Conservation (phyloP, 164 flowering plant species). For the Magnolia kwangsiensis region DNA sequence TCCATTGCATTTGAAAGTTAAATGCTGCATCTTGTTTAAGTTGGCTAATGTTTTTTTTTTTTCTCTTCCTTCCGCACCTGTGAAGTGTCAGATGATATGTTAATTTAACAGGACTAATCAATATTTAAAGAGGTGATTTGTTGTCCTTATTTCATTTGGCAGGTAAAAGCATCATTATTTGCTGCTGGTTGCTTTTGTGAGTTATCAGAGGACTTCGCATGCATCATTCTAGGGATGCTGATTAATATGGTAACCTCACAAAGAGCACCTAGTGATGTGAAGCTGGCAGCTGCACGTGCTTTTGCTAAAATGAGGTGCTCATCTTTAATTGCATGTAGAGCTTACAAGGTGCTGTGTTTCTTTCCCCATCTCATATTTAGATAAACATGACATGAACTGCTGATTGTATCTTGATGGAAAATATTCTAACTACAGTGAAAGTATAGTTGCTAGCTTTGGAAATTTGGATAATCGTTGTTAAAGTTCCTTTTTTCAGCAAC, state of each 20-base stretch:
- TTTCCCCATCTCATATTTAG: background rate
- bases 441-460: background rate
- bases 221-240: conserved; percentile 52
- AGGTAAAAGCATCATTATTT: conserved; percentile 82
- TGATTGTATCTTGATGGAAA: background rate
- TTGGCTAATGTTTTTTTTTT: background rate
- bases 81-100: background rate
- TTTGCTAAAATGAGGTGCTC: conserved; percentile 58
- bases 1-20: background rate
- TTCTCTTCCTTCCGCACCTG: background rate
- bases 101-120: background rate
- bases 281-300: conserved; percentile 45
- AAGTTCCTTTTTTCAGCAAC: background rate
- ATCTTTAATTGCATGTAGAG: conserved; percentile 41
- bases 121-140: background rate
- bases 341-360: conserved; percentile 59
- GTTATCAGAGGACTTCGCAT: conserved; percentile 66
- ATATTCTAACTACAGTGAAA: background rate
- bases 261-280: conserved; percentile 26
- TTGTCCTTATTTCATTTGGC: conserved; percentile 9
- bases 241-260: conserved; percentile 39
- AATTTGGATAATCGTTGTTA: background rate
- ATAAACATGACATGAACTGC: background rate
- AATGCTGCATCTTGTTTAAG: background rate
- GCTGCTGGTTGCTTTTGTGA: conserved; percentile 81